Percentiles rank a stretch among this genome's conserved stretches.
phyloP scores from a whole-genome alignment of 176 grass and related monocot genomes.

The Cymbopogon citratus region DNA sequence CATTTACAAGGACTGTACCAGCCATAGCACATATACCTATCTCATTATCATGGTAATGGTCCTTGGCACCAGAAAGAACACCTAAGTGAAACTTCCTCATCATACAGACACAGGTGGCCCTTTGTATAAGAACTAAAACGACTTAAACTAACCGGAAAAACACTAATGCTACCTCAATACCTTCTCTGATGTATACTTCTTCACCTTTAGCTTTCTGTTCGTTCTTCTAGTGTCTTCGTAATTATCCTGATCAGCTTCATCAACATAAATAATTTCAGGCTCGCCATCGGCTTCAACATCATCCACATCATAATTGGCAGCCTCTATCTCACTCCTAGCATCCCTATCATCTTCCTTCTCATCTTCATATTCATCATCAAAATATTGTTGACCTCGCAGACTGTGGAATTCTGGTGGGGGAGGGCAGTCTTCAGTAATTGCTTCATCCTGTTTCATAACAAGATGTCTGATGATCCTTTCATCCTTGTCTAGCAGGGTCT shows the following conservation, averaged over 20 bases:
- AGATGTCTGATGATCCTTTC: slow-evolving; percentile 88
- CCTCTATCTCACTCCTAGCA: slow-evolving; percentile 12
- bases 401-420: slow-evolving; percentile 66
- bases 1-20: slow-evolving; percentile 5
- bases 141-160: slow-evolving; percentile 15
- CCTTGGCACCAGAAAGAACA: slow-evolving; percentile 12
- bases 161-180: slow-evolving; percentile 37
- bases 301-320: slow-evolving; percentile 25
- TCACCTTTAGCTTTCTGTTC: slow-evolving; percentile 33
- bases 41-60: slow-evolving; percentile 16
- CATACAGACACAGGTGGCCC: slow-evolving; percentile 8
- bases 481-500: slow-evolving; percentile 84
- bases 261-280: slow-evolving; percentile 68
- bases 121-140: slow-evolving; percentile 25
- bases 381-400: slow-evolving; percentile 46
- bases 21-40: not conserved
- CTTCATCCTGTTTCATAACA: slow-evolving; percentile 72
- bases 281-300: slow-evolving; percentile 29
- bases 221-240: slow-evolving; percentile 18
- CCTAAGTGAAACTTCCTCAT: slow-evolving; percentile 10
- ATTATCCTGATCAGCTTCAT: slow-evolving; percentile 39
- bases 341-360: slow-evolving; percentile 11
- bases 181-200: slow-evolving; percentile 40
- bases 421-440: slow-evolving; percentile 63
- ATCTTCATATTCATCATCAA: slow-evolving; percentile 45